Base-by-base conservation (phyloP, 2,329 filamentous ascomycete species). In the Plectosphaerella sp. region DNA sequence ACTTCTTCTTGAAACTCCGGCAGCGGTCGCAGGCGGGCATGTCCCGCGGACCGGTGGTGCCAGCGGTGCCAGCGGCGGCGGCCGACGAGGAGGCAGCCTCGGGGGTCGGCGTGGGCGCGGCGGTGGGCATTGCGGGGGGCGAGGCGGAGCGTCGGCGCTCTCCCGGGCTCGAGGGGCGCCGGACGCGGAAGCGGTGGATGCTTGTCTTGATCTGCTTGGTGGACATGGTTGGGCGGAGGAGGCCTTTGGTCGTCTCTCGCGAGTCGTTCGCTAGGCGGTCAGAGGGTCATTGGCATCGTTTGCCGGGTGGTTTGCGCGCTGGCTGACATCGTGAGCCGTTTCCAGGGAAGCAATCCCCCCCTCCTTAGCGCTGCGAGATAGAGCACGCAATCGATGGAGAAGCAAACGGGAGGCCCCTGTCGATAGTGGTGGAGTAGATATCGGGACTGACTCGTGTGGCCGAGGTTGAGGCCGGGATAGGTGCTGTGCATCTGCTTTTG, bases 1-100 rank as follows among this genome's bases (percentile, higher is more conserved):
- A 75, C 52, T 70, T 73, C 64, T 75, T 75, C 61, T 75, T 75
- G 59, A 74, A 72, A 54, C 63, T 67, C 43, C 72, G 71, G 57
- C 72, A 75, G 37, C 72, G 66, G 49, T 73, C 69, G 56, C 73
- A 75, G 12, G 72, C 66, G 49, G 61, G 60, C 25, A 61, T 62
- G 51, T 57, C 48, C 50, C 58, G 46, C 62, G 62, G 51, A 63
- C 62, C 47, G 35, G 61, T 57, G 24, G 57, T 62, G 45, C 58
- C 50, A 62, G 61, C 5, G 5, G 22, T 22, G 22, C 22, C 22
- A 22, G 22, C 57, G 53, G 52, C 54, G 58, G 52, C 59, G 60
- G 57, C 61, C 50, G 42, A 47, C 36, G 43, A n/a, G 43, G 47
- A 5, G 22, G 20, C 37, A 45, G 16, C 25, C 28, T 16, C 37